Evolutionary conservation across 2,329 filamentous ascomycete genomes (phyloP).

Genomic region (Mycosphaerella arachidis): DNA sequence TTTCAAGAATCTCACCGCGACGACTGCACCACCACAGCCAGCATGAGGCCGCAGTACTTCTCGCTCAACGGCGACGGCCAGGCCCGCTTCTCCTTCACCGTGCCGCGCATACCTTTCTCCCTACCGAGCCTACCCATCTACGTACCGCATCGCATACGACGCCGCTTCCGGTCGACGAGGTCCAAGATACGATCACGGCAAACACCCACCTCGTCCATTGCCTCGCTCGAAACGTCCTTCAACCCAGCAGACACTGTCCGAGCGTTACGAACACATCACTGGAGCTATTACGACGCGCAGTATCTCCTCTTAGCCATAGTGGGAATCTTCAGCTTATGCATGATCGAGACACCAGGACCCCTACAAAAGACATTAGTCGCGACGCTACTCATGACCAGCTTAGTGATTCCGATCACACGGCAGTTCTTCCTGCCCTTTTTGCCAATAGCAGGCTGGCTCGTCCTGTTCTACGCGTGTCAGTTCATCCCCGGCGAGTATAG

Average conservation of each 20-base stretch:
- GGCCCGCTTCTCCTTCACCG: constrained; percentile 39
- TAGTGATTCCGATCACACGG: constrained; percentile 76
- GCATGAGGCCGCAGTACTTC: constrained; percentile 28
- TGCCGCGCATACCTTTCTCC: constrained; percentile 43
- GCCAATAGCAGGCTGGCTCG: constrained; percentile 77
- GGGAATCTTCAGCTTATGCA: constrained; percentile 74
- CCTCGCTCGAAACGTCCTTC: constrained; percentile 74
- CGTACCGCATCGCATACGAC: constrained; percentile 61
- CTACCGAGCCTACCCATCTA: constrained; percentile 47
- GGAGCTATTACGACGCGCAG: constrained; percentile 79
- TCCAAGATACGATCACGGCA: constrained; percentile 64
- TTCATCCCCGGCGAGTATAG: constrained; percentile 87
- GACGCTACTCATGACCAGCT: constrained; percentile 61
- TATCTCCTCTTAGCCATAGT: constrained; percentile 71
- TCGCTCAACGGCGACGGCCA: constrained; percentile 29
- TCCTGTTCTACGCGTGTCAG: constrained; percentile 89
- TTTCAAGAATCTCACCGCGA: not conserved
- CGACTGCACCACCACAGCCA: constrained; percentile 1
- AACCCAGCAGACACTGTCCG: constrained; percentile 73
- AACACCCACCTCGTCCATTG: constrained; percentile 67
- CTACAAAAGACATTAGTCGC: constrained; percentile 71
- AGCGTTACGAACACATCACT: constrained; percentile 70
- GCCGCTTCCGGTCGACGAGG: constrained; percentile 56
- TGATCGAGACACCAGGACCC: constrained; percentile 74
- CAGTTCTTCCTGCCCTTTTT: constrained; percentile 89